Conservation (phyloP, 495 filamentous ascomycete species). For the Aspergillus mulundensis region DNA sequence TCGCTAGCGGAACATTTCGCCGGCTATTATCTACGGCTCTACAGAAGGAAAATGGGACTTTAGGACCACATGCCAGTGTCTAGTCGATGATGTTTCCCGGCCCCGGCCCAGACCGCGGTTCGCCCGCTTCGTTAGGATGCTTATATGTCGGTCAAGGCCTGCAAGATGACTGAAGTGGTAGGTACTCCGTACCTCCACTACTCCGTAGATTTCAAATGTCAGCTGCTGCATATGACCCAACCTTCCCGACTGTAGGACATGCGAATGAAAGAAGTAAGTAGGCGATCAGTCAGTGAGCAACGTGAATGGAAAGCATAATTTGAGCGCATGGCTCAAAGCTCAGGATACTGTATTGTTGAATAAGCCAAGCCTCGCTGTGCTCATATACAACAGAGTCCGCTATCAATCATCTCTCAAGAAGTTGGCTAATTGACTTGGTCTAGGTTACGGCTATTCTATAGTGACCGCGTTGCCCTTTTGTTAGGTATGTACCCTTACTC, state of each 20-base stretch:
- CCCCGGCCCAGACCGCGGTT: background rate
- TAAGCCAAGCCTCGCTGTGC: too few relatives aligned
- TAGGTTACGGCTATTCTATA: too few relatives aligned
- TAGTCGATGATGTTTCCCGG: background rate
- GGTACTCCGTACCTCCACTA: background rate
- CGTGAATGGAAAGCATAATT: too few relatives aligned
- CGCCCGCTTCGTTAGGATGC: background rate
- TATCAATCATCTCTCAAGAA: too few relatives aligned
- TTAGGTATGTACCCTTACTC: too few relatives aligned
- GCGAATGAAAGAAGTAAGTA: background rate
- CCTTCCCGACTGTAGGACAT: background rate
- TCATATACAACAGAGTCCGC: too few relatives aligned
- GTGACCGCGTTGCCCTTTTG: too few relatives aligned
- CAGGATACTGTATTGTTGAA: too few relatives aligned
- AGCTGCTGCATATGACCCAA: background rate
- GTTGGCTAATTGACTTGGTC: too few relatives aligned
- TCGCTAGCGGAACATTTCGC: background rate
- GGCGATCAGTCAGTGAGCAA: too few relatives aligned
- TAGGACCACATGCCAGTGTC: background rate
- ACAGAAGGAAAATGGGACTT: background rate
- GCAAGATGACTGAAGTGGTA: background rate
- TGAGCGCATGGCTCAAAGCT: too few relatives aligned
- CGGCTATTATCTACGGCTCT: background rate
- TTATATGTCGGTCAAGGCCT: background rate
- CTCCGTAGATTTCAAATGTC: too few relatives aligned